Evolutionary conservation across 805 yeast genomes (phyloP).

Genomic region (Saccharomycopsis oosterbeekiorum): DNA sequence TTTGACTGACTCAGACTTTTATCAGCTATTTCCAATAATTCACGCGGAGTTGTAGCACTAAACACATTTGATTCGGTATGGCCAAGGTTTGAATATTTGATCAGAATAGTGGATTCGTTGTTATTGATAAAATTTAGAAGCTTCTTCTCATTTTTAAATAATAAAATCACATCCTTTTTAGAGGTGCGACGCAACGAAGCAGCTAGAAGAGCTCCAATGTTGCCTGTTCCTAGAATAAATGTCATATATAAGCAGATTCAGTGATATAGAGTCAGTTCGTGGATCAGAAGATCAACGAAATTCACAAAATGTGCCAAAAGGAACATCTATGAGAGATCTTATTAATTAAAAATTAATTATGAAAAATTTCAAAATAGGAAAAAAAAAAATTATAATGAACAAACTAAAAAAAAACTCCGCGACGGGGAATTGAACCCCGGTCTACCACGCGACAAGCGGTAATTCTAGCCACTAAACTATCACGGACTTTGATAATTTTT

Average conservation of each 20-base stretch:
- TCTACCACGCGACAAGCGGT: slow-evolving; percentile 28
- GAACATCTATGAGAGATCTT: not conserved
- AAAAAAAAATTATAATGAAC: not conserved
- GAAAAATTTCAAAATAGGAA: not conserved
- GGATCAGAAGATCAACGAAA: not conserved
- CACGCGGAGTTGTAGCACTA: slow-evolving; percentile 5
- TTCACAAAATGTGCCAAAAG: not conserved
- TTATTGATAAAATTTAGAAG: slow-evolving; percentile 24
- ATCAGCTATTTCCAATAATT: not conserved
- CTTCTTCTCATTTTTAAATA: slow-evolving; percentile 27
- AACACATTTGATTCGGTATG: slow-evolving; percentile 18
- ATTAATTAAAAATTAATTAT: not conserved
- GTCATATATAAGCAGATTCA: slow-evolving; percentile 1
- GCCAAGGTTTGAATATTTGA: slow-evolving; percentile 17
- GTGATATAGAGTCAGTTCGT: not conserved
- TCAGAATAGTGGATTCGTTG: slow-evolving; percentile 25
- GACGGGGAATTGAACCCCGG: slow-evolving; percentile 21
- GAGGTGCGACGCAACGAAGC: slow-evolving; percentile 29
- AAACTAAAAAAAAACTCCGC: slow-evolving; percentile 15
- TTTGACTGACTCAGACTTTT: not conserved
- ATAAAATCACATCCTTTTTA: slow-evolving; percentile 23
- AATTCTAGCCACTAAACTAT: slow-evolving; percentile 32
- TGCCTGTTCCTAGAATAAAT: slow-evolving; percentile 16
- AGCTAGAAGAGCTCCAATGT: slow-evolving; percentile 30
- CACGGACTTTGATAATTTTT: slow-evolving; percentile 21